These are phyloP conservation scores for Diospyros kaki DNA, from an alignment of 148 eudicot genomes.

Conservation along the genomic window DNA sequence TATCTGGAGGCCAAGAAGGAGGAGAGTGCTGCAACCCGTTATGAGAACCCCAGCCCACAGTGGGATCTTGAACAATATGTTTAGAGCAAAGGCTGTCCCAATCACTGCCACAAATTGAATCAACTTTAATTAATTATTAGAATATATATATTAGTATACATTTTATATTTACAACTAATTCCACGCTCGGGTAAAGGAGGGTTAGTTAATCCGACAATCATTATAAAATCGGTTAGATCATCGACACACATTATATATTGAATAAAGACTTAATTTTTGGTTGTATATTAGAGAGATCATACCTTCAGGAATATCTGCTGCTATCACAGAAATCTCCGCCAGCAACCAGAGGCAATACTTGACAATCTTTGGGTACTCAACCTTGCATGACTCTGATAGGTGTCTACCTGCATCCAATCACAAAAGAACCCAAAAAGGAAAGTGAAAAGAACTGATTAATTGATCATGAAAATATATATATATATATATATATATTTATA, in stretches of 20 bases:
- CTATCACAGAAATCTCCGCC: conserved; percentile 64
- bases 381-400: conserved; percentile 56
- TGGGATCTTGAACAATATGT: conserved; percentile 57
- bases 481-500: not conserved
- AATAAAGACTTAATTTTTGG: too few species aligned
- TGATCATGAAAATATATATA: not conserved
- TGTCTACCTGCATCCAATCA: conserved; percentile 42
- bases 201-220: too few species aligned
- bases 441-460: too few species aligned
- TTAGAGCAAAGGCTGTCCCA: conserved; percentile 69
- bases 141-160: too few species aligned
- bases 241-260: too few species aligned
- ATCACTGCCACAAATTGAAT: conserved; percentile 33
- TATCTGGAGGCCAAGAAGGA: conserved; percentile 61
- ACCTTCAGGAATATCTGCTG: conserved; percentile 77
- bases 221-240: too few species aligned
- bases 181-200: too few species aligned
- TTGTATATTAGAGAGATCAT: too few species aligned
- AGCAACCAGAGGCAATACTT: conserved; percentile 62
- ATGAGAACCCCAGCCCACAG: conserved; percentile 67
- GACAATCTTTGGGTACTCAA: conserved; percentile 49
- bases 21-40: conserved; percentile 63
- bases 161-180: too few species aligned
- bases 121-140: too few species aligned
- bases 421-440: not conserved